A percentile compares a stretch with the other conserved stretches of the same genome.
Conservation (phyloP, 257 asterid genomes). For the Lantana camara region DNA sequence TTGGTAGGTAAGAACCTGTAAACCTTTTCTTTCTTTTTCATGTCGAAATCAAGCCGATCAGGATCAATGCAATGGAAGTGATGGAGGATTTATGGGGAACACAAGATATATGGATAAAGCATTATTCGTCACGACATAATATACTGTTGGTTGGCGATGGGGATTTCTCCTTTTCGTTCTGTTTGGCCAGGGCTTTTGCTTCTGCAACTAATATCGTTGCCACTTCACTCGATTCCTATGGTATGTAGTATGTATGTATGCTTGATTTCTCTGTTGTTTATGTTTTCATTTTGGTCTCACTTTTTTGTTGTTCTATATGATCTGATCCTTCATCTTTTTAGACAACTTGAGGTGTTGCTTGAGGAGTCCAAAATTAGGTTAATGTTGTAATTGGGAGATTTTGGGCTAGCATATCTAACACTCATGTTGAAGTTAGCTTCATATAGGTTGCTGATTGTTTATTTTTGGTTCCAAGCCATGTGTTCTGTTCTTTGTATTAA, state of each 20-base stretch:
- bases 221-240: slow-evolving; percentile 56
- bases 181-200: slow-evolving; percentile 45
- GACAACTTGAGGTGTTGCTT: too few relatives aligned
- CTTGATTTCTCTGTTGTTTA: fast-evolving
- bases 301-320: too few relatives aligned
- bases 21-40: too few relatives aligned
- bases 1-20: too few relatives aligned
- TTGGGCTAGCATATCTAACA: too few relatives aligned
- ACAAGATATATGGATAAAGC: slow-evolving; percentile 44
- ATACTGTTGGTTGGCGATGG: slow-evolving; percentile 72
- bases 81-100: slow-evolving; percentile 6
- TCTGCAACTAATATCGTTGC: slow-evolving; percentile 62
- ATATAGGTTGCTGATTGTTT: neutral
- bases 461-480: neutral
- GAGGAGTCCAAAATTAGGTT: too few relatives aligned
- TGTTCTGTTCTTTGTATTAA: neutral
- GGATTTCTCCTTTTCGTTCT: slow-evolving; percentile 58
- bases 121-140: slow-evolving; percentile 48
- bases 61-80: neutral
- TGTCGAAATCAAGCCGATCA: too few relatives aligned
- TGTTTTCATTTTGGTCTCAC: too few relatives aligned
- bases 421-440: neutral
- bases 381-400: too few relatives aligned
- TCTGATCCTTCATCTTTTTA: too few relatives aligned
- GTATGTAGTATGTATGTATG: slow-evolving; percentile 36